Evolutionary conservation across 441 rosid genomes (phyloP).

Genomic region (Adansonia gregorii): DNA sequence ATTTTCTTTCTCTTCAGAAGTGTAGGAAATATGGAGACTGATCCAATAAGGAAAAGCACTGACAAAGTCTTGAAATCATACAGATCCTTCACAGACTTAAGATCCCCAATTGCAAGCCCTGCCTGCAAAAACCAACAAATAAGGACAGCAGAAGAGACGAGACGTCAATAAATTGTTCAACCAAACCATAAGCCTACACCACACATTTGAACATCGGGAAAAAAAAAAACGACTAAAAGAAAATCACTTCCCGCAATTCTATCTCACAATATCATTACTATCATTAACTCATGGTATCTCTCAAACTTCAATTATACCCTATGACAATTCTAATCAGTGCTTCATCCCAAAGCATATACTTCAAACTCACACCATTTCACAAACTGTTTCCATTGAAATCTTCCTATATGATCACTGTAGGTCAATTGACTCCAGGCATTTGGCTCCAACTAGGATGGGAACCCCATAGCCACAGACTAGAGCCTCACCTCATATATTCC

Average conservation of each 20-base stretch:
- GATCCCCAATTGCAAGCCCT: constrained; percentile 95
- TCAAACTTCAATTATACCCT: neutral
- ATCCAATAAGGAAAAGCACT: constrained; percentile 83
- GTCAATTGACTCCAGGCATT: constrained; percentile 1
- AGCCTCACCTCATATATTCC: neutral
- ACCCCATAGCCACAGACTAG: neutral
- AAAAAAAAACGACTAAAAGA: no score
- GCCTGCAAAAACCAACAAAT: constrained; percentile 50
- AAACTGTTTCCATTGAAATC: neutral
- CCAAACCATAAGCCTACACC: no score
- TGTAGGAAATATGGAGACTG: constrained; percentile 77
- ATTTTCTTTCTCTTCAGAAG: constrained; percentile 84
- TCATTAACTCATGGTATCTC: neutral
- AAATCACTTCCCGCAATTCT: neutral
- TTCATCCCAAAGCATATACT: neutral
- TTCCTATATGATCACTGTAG: neutral
- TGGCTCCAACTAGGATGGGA: neutral
- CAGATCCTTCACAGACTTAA: constrained; percentile 82
- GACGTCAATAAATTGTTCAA: no score
- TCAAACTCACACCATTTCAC: neutral
- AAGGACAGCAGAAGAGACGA: neutral
- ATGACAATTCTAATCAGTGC: neutral
- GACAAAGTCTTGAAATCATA: constrained; percentile 88
- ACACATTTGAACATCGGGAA: no score
- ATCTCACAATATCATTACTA: neutral